These are phyloP conservation scores for Bathelium albidoporum DNA, from an alignment of 495 filamentous ascomycete genomes.

Conservation along the genomic window DNA sequence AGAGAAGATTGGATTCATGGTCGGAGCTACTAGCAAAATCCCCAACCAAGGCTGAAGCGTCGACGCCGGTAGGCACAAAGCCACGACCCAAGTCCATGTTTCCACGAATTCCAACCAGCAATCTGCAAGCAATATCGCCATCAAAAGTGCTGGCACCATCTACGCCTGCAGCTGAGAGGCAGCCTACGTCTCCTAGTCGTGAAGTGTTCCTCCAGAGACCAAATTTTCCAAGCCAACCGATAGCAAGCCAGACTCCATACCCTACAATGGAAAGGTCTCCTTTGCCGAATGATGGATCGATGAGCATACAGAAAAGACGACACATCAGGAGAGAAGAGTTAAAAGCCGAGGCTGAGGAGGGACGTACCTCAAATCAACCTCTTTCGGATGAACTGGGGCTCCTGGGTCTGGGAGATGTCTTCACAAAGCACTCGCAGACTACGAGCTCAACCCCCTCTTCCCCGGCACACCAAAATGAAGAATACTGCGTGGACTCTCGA, in stretches of 20 bases:
- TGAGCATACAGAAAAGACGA: not conserved
- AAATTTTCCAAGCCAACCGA: not conserved
- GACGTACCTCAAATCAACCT: not conserved
- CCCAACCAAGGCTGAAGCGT: conserved; percentile 17
- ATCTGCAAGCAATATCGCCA: conserved; percentile 11
- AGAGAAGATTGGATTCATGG: conserved; percentile 20
- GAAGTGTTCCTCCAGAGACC: not conserved
- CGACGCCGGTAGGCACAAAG: conserved; percentile 7
- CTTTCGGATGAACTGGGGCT: conserved; percentile 8
- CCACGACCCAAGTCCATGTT: conserved; percentile 19
- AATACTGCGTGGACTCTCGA: not conserved
- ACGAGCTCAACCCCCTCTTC: not conserved
- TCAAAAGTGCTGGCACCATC: conserved; percentile 6
- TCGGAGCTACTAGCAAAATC: conserved; percentile 17
- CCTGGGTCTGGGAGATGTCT: conserved; percentile 17
- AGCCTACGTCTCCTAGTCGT: not conserved
- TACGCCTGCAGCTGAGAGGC: conserved; percentile 7
- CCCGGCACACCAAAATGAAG: not conserved
- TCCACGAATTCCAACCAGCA: conserved; percentile 19
- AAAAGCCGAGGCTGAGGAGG: not conserved
- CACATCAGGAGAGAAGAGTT: not conserved
- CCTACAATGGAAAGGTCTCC: not conserved
- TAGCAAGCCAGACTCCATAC: not conserved
- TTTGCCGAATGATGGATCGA: not conserved
- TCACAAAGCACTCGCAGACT: conserved; percentile 11